Evolutionary conservation across 2,329 filamentous ascomycete genomes (phyloP).

Genomic region (Blastomyces parvus): DNA sequence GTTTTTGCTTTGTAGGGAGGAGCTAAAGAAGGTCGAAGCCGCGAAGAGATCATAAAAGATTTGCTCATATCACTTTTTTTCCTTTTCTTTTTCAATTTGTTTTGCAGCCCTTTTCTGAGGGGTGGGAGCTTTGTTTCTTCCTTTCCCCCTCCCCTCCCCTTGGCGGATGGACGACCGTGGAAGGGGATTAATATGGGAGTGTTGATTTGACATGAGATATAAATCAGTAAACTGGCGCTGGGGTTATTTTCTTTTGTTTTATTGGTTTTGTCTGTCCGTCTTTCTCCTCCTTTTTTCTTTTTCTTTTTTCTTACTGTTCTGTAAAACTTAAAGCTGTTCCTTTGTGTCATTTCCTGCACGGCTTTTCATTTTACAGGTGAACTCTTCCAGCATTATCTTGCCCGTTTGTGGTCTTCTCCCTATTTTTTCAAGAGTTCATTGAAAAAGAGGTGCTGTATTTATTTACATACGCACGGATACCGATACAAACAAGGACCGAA

Average conservation of each 20-base stretch:
- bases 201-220: neutral
- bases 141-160: neutral
- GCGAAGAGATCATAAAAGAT: slow-evolving; percentile 15
- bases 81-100: neutral
- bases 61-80: neutral
- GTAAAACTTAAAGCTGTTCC: neutral
- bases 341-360: neutral
- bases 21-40: slow-evolving; percentile 86
- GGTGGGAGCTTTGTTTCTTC: neutral
- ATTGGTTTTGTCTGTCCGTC: neutral
- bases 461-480: neutral
- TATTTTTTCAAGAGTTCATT: neutral
- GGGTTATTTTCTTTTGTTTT: neutral
- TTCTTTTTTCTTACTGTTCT: neutral
- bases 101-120: no score
- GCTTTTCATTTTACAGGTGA: neutral
- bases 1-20: slow-evolving; percentile 46
- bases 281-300: neutral
- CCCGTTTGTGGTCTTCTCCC: neutral
- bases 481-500: neutral
- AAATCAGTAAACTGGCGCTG: neutral
- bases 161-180: neutral
- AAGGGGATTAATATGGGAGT: neutral
- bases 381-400: neutral
- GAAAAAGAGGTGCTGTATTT: neutral